Evolutionary conservation across 176 grass and related monocot species (phyloP).

Genomic region (Thinopyrum elongatum): DNA sequence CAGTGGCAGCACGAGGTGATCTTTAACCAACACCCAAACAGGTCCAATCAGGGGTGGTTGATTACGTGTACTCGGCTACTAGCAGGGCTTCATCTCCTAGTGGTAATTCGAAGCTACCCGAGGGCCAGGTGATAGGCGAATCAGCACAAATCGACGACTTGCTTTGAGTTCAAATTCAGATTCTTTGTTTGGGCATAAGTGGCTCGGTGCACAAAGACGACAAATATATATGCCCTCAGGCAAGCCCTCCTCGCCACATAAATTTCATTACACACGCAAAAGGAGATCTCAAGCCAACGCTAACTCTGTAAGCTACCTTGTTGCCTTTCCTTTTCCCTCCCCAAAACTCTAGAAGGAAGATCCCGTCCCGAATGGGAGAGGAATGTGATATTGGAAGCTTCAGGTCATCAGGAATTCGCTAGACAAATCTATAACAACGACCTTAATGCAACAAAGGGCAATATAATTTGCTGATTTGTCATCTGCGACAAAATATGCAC

Average conservation of each 20-base stretch:
- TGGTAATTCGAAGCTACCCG: neutral
- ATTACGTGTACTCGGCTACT: neutral
- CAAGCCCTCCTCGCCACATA: neutral
- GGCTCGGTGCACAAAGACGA: neutral
- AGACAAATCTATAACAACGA: neutral
- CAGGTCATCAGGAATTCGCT: neutral
- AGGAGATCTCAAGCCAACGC: neutral
- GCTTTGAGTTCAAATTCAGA: neutral
- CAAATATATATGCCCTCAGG: neutral
- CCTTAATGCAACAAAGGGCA: neutral
- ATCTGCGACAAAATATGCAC: neutral
- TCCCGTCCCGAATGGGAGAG: neutral
- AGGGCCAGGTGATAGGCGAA: no score
- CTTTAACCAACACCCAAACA: neutral
- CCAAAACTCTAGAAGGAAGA: neutral
- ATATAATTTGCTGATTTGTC: neutral
- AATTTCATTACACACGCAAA: neutral
- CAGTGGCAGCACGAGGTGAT: neutral
- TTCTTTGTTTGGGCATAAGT: neutral
- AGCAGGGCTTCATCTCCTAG: neutral
- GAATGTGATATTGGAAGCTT: neutral
- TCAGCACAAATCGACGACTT: neutral
- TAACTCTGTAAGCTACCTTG: constrained; percentile 10
- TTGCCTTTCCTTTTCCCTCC: neutral
- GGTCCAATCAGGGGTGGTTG: neutral